phyloP scores from a whole-genome alignment of 257 asterid species.

The Mentha longifolia region DNA sequence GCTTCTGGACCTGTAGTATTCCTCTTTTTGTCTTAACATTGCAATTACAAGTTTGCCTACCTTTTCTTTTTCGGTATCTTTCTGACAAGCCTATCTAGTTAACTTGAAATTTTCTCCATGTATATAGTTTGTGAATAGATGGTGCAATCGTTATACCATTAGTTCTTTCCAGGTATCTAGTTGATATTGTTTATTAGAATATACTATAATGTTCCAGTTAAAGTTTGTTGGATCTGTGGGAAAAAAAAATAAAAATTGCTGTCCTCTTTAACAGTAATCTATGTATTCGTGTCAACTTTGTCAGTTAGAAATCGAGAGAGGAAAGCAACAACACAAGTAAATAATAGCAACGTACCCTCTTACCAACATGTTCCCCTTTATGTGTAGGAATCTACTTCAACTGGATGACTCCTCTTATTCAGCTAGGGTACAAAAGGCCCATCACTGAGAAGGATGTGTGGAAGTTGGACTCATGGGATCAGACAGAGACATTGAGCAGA shows the following conservation, averaged over 20 bases:
- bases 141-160: no score
- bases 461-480: conserved; percentile 92
- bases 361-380: conserved; percentile 17
- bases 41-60: conserved; percentile 1
- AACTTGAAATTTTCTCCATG: no score
- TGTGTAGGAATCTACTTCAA: conserved; percentile 62
- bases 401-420: conserved; percentile 94
- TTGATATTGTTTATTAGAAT: no score
- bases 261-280: no score
- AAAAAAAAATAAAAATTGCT: no score
- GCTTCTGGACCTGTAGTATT: not conserved
- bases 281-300: no score
- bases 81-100: no score
- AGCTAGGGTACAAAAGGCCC: conserved; percentile 73
- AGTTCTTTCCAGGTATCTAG: no score
- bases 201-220: not conserved
- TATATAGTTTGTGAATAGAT: no score
- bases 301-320: not conserved
- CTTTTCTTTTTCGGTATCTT: not conserved
- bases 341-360: conserved; percentile 9
- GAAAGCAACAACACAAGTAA: conserved; percentile 1
- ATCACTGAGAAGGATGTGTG: conserved; percentile 82
- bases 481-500: conserved; percentile 61
- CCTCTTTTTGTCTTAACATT: conserved; percentile 1
- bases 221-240: conserved; percentile 7